Conservation (phyloP, 1,284 basidiomycete genomes). For the Trametes hirsuta region DNA sequence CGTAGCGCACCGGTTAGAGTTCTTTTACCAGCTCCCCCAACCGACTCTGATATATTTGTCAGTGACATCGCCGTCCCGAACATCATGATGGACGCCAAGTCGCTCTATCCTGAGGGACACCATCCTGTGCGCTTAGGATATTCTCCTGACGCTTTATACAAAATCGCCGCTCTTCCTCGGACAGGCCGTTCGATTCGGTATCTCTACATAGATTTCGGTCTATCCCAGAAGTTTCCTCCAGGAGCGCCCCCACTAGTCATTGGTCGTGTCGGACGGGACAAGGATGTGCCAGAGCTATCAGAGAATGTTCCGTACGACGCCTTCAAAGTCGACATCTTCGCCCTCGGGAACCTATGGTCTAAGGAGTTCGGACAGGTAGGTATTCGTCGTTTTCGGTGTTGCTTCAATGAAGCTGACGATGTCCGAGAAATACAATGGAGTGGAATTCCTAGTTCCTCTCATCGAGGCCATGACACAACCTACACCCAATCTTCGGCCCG, state of each 20-base stretch:
- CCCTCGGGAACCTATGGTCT: conserved; percentile 27
- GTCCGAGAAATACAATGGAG: not conserved
- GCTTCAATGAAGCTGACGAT: not conserved
- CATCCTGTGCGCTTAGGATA: conserved; percentile 25
- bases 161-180: conserved; percentile 7
- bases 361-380: conserved; percentile 19
- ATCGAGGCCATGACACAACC: conserved; percentile 4
- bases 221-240: conserved; percentile 22
- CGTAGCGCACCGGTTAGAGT: conserved; percentile 31
- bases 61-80: conserved; percentile 34
- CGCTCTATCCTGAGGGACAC: conserved; percentile 30
- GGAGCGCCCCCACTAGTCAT: conserved; percentile 13
- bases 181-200: conserved; percentile 24
- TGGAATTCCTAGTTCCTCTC: conserved; percentile 4
- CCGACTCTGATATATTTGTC: too few relatives aligned
- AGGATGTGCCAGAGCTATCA: conserved; percentile 34
- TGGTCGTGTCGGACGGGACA: conserved; percentile 26
- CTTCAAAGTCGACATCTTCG: conserved; percentile 35
- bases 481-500: not conserved
- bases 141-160: conserved; percentile 13
- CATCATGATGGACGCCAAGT: conserved; percentile 35
- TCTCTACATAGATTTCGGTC: conserved; percentile 36
- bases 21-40: too few relatives aligned
- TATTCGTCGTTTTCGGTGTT: not conserved
- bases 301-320: not conserved